Percentiles rank a stretch among this genome's conserved stretches.
Conservation (phyloP, 2,329 filamentous ascomycete genomes). For the Nemania sp. region DNA sequence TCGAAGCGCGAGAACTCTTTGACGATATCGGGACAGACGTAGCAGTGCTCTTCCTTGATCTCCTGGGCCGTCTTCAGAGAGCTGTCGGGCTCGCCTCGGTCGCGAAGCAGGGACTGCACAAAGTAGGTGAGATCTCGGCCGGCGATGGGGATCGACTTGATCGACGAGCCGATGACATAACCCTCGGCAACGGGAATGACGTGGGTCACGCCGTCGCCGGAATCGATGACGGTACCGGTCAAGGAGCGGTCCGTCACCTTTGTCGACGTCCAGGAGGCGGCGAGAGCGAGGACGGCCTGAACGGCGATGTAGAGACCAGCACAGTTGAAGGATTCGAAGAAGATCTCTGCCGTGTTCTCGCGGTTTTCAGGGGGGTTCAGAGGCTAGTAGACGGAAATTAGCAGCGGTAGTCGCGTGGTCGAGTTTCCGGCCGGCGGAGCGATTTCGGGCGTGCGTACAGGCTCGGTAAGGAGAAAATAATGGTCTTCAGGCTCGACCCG, state of each 20-base stretch:
- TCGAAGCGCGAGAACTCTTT: slow-evolving; percentile 98
- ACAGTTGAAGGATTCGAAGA: slow-evolving; percentile 99
- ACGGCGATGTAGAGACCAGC: slow-evolving; percentile 98
- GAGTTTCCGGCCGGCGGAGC: not conserved
- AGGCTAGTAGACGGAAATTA: slow-evolving; percentile 59
- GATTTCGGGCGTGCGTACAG: slow-evolving; percentile 63
- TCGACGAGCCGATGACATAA: slow-evolving; percentile 98
- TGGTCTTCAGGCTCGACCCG: slow-evolving; percentile 98
- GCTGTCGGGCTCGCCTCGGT: slow-evolving; percentile 94
- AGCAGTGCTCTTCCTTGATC: slow-evolving; percentile 99
- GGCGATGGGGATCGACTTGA: slow-evolving; percentile 98
- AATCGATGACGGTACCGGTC: slow-evolving; percentile 97
- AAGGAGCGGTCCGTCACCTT: slow-evolving; percentile 96
- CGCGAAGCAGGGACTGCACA: slow-evolving; percentile 92
- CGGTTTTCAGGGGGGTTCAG: slow-evolving; percentile 98
- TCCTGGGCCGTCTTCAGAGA: slow-evolving; percentile 96
- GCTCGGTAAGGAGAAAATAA: slow-evolving; percentile 96
- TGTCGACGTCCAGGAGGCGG: slow-evolving; percentile 97
- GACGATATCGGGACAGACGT: slow-evolving; percentile 97
- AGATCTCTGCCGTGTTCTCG: slow-evolving; percentile 98
- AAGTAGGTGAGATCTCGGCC: slow-evolving; percentile 99
- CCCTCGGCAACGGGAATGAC: slow-evolving; percentile 98
- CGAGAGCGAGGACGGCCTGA: slow-evolving; percentile 93
- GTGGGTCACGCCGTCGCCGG: slow-evolving; percentile 97
- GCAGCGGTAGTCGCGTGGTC: slow-evolving; percentile 7